These are phyloP conservation scores for Hippophae rhamnoides DNA, from an alignment of 306 rosid genomes.

Conservation along the genomic window DNA sequence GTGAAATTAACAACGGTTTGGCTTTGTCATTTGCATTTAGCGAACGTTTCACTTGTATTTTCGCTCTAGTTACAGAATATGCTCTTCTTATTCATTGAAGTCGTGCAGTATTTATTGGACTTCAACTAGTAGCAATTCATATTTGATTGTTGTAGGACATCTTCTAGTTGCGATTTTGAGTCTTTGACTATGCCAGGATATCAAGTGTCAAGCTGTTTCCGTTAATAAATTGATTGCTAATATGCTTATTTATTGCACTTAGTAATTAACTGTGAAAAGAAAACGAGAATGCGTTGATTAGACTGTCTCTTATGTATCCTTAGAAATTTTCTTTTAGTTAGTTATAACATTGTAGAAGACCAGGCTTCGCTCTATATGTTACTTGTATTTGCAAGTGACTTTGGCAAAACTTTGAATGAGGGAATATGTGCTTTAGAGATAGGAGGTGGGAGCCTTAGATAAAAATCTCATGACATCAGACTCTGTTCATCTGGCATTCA, in stretches of 20 bases:
- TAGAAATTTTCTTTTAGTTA: constrained; percentile 1
- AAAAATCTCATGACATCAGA: no score
- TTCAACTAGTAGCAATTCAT: constrained; percentile 2
- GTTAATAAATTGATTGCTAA: neutral
- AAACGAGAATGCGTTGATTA: neutral
- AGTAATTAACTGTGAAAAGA: neutral
- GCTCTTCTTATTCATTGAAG: constrained; percentile 14
- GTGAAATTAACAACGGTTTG: constrained; percentile 20
- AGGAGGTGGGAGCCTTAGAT: no score
- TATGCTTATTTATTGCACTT: neutral
- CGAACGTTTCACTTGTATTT: constrained; percentile 11
- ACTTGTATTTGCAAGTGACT: neutral
- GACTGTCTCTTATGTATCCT: neutral
- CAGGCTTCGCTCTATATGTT: neutral
- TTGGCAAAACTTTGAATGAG: constrained; percentile 7
- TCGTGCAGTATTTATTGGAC: constrained; percentile 20
- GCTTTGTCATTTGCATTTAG: constrained; percentile 14
- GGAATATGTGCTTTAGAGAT: constrained; percentile 2
- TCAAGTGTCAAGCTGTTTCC: constrained; percentile 14
- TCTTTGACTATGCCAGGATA: constrained; percentile 5
- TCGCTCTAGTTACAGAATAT: neutral
- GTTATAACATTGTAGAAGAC: neutral
- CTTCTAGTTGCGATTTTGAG: constrained; percentile 1
- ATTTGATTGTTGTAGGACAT: constrained; percentile 10
- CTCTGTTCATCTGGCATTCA: no score